A percentile compares a stretch with the other conserved stretches of the same genome.
Conservation (phyloP, 257 asterid species). For the Primulina huaijiensis region DNA sequence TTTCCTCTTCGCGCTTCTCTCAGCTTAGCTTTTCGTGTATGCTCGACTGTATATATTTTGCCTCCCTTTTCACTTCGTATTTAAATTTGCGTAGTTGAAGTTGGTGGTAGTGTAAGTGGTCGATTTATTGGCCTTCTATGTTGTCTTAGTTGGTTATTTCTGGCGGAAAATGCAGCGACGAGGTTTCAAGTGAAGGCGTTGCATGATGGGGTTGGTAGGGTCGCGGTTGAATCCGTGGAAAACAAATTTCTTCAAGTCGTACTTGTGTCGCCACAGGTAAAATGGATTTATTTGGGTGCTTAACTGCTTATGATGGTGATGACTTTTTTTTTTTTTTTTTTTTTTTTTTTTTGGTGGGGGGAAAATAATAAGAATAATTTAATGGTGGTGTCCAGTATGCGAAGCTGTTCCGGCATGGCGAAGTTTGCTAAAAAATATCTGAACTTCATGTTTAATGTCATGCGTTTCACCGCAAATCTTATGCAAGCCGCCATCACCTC, state of each 20-base stretch:
- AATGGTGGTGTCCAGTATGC: background rate
- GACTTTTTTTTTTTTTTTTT: background rate
- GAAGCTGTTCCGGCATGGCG: background rate
- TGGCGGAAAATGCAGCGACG: constrained; percentile 40
- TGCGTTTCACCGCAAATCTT: background rate
- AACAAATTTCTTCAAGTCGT: constrained; percentile 77
- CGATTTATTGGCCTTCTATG: background rate
- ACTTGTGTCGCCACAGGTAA: constrained; percentile 92
- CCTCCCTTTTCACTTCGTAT: background rate
- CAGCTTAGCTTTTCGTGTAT: constrained; percentile 46
- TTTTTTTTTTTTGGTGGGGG: background rate
- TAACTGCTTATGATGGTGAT: background rate
- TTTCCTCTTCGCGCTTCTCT: constrained; percentile 31
- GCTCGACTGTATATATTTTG: background rate
- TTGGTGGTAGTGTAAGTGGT: too few species aligned
- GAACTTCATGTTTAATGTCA: background rate
- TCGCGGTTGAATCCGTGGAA: constrained; percentile 33
- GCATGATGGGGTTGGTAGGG: constrained; percentile 46
- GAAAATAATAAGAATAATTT: too few species aligned
- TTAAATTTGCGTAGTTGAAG: too few species aligned
- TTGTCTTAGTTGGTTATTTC: constrained; percentile 2
- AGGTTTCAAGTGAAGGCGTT: constrained; percentile 37
- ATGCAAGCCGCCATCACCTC: background rate
- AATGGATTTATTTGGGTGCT: background rate
- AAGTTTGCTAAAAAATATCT: background rate